Conservation (phyloP, 768 basidiomycete genomes). For the Cystobasidium onofrii region DNA sequence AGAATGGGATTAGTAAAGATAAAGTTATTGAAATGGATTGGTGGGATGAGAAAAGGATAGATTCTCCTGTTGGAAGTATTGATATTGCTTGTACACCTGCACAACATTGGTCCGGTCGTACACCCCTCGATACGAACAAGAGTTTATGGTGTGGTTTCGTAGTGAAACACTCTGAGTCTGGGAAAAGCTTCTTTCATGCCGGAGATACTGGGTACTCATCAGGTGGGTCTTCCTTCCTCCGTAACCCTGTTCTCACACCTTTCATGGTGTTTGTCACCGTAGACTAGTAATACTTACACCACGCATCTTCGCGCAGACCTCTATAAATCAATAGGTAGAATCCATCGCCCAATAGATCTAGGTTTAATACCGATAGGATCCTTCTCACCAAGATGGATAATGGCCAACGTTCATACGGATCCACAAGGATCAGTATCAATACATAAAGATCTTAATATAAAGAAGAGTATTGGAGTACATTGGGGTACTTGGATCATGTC, state of each 20-base stretch:
- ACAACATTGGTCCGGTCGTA: conserved; percentile 43
- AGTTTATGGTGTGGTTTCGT: conserved; percentile 45
- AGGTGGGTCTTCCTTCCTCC: conserved; percentile 6
- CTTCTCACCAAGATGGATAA: conserved; percentile 41
- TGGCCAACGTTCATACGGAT: conserved; percentile 28
- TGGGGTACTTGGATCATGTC: conserved; percentile 41
- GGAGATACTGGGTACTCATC: conserved; percentile 46
- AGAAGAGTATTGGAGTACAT: conserved; percentile 44
- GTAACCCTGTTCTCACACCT: neutral
- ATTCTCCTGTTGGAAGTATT: conserved; percentile 32
- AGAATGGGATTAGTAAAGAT: conserved; percentile 42
- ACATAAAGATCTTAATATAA: conserved; percentile 41
- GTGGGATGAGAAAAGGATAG: conserved; percentile 43
- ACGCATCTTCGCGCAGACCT: conserved; percentile 34
- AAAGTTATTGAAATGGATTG: conserved; percentile 45
- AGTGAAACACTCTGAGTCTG: neutral
- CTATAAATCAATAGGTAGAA: conserved; percentile 43
- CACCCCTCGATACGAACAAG: conserved; percentile 44
- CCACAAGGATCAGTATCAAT: conserved; percentile 42
- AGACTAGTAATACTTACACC: no score
- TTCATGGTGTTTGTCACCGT: no score
- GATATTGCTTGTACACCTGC: conserved; percentile 34
- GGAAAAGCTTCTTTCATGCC: conserved; percentile 39
- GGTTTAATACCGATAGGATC: conserved; percentile 46
- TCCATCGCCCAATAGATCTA: conserved; percentile 42